Percentiles rank a stretch among this genome's conserved stretches.
Evolutionary conservation across 805 yeast species (phyloP).

Genomic region (Lipomyces mesembrius): DNA sequence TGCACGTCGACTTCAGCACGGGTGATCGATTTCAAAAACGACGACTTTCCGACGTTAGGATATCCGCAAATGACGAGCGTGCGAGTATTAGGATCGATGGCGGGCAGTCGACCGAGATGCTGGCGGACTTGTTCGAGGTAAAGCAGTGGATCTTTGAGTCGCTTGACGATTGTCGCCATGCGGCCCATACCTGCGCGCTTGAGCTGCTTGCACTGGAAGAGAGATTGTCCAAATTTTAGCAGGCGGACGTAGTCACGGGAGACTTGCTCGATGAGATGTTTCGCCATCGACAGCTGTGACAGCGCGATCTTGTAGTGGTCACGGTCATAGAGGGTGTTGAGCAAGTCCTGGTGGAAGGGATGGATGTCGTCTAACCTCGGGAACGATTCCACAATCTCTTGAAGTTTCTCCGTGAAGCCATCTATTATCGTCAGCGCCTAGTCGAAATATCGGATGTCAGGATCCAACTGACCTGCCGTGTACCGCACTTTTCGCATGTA

Average conservation of each 20-base stretch:
- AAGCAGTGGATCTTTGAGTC: constrained; percentile 88
- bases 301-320: constrained; percentile 96
- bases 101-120: constrained; percentile 97
- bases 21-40: constrained; percentile 89
- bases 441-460: not conserved
- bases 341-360: constrained; percentile 96
- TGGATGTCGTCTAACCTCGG: constrained; percentile 97
- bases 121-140: constrained; percentile 98
- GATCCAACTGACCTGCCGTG: constrained; percentile 63
- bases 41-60: constrained; percentile 98
- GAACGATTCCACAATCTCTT: constrained; percentile 82
- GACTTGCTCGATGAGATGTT: constrained; percentile 92
- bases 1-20: constrained; percentile 99
- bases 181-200: constrained; percentile 99
- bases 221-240: constrained; percentile 94
- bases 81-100: constrained; percentile 98
- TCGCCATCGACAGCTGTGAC: constrained; percentile 93
- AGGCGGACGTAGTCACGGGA: constrained; percentile 93
- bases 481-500: constrained; percentile 97
- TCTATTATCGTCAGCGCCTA: constrained; percentile 42
- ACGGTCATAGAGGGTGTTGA: constrained; percentile 97
- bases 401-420: constrained; percentile 91
- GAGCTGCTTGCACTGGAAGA: constrained; percentile 97
- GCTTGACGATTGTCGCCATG: constrained; percentile 97
- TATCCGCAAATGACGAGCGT: constrained; percentile 97